Conservation (phyloP, 257 asterid species). For the Marsdenia floribunda region DNA sequence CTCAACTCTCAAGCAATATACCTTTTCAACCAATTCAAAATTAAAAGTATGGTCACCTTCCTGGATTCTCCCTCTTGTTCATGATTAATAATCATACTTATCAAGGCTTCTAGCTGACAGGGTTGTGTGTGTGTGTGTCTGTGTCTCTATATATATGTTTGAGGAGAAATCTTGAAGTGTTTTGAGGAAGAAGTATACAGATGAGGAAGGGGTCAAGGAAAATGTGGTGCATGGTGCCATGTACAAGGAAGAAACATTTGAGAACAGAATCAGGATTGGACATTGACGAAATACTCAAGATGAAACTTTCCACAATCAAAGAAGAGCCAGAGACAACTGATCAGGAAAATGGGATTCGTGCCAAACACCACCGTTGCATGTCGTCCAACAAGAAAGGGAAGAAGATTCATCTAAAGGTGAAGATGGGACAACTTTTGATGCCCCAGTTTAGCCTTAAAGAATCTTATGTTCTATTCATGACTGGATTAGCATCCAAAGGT, state of each 20-base stretch:
- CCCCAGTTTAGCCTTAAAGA: conserved; percentile 48
- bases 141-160: not conserved
- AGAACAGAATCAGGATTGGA: conserved; percentile 46
- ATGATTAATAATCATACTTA: conserved; percentile 6
- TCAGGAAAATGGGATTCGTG: conserved; percentile 16
- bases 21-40: conserved; percentile 11
- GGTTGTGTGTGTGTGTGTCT: not conserved
- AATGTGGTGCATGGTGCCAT: conserved; percentile 43
- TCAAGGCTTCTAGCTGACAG: not conserved
- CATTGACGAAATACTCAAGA: conserved; percentile 61
- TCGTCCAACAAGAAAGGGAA: conserved; percentile 26
- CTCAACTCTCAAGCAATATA: not conserved
- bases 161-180: too few species aligned
- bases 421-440: conserved; percentile 30
- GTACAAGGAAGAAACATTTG: conserved; percentile 35
- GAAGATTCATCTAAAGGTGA: conserved; percentile 41
- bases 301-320: conserved; percentile 63
- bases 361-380: conserved; percentile 16
- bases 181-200: not conserved
- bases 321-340: conserved; percentile 51
- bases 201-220: conserved; percentile 21
- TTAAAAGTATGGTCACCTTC: conserved; percentile 13
- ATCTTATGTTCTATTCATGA: conserved; percentile 56
- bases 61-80: conserved; percentile 11
- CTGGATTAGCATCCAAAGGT: conserved; percentile 52